These are phyloP conservation scores for Jaminaea rosea DNA, from an alignment of 1,284 basidiomycete species.

Conservation along the genomic window DNA sequence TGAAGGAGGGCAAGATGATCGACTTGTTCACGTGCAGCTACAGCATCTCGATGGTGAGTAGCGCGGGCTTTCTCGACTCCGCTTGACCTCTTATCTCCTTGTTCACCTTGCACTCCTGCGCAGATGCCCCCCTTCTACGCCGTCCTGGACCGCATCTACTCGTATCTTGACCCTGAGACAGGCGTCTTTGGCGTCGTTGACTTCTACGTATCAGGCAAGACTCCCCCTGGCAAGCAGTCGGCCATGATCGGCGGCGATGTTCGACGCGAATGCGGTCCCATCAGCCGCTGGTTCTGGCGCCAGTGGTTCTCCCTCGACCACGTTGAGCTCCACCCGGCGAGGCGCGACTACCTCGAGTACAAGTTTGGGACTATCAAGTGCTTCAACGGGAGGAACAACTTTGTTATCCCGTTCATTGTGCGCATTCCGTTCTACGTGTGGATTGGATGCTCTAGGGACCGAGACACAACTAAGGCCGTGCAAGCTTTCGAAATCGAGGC, in stretches of 20 bases:
- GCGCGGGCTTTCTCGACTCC: constrained; percentile 50
- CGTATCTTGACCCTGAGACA: constrained; percentile 59
- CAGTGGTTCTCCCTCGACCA: constrained; percentile 67
- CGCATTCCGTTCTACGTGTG: constrained; percentile 67
- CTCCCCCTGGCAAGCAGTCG: constrained; percentile 53
- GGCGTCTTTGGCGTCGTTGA: constrained; percentile 67
- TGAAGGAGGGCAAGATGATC: constrained; percentile 30
- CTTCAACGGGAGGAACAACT: constrained; percentile 66
- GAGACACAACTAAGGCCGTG: constrained; percentile 57
- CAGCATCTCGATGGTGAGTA: constrained; percentile 42
- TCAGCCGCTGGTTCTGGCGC: constrained; percentile 64
- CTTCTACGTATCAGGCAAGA: constrained; percentile 66
- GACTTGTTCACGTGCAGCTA: constrained; percentile 47
- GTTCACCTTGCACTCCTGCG: not conserved
- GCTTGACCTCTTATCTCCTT: not conserved
- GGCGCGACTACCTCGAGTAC: constrained; percentile 69
- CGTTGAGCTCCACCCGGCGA: constrained; percentile 61
- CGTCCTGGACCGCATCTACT: constrained; percentile 62
- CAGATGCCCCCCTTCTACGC: constrained; percentile 64
- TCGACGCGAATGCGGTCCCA: constrained; percentile 63
- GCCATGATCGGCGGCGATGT: constrained; percentile 59
- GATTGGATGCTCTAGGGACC: constrained; percentile 62
- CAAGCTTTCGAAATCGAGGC: constrained; percentile 65
- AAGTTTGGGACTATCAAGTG: constrained; percentile 61
- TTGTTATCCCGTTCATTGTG: constrained; percentile 62